Evolutionary conservation across 2,329 filamentous ascomycete genomes (phyloP).

Genomic region (Aspergillus versicolor): DNA sequence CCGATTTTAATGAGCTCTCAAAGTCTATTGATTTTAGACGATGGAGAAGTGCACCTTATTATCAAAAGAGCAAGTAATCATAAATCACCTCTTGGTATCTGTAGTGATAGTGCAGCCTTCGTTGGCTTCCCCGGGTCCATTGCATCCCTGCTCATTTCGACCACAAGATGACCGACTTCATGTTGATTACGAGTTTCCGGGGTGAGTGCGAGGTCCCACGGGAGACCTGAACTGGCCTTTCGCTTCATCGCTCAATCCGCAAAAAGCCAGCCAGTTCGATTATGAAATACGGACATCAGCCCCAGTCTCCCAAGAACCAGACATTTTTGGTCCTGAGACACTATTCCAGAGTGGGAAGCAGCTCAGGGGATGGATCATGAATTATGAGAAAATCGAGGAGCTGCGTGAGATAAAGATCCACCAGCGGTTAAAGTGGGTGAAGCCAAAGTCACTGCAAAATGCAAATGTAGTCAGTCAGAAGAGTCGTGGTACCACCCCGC

Average conservation of each 20-base stretch:
- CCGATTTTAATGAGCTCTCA: neutral
- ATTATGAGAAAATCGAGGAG: neutral
- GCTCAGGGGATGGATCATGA: neutral
- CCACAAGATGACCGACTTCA: neutral
- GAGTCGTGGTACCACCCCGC: neutral
- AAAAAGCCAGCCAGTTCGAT: neutral
- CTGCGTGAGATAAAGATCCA: constrained; percentile 6
- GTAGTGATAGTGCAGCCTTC: neutral
- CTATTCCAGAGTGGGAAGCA: constrained; percentile 5
- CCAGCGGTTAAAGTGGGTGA: constrained; percentile 2
- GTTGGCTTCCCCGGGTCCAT: neutral
- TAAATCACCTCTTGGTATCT: neutral
- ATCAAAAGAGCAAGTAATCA: neutral
- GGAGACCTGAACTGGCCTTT: neutral
- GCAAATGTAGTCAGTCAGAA: neutral
- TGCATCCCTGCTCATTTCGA: neutral
- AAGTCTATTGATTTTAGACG: neutral
- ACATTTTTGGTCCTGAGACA: neutral
- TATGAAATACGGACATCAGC: neutral
- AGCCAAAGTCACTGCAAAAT: neutral
- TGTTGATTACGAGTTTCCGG: neutral
- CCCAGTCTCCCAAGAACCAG: neutral
- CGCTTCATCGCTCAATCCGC: neutral
- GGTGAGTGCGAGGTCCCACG: neutral
- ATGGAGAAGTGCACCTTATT: neutral